Conservation (phyloP, 176 grass and related monocot species). For the Oryza rufipogon region DNA sequence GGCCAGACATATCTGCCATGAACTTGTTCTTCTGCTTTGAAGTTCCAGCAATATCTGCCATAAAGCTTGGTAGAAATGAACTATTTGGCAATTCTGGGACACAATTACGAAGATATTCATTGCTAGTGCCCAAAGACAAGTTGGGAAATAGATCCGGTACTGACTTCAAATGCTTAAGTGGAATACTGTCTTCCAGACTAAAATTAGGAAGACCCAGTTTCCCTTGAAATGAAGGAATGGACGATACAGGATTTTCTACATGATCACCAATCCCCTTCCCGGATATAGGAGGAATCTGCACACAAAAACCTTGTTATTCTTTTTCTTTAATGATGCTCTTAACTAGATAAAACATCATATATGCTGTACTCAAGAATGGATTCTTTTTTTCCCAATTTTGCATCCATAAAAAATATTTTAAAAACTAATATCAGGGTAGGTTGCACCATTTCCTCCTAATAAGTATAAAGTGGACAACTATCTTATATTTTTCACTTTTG, state of each 20-base stretch:
- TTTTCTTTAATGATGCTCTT: conserved; percentile 22
- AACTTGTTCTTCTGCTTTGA: conserved; percentile 65
- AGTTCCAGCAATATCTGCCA: conserved; percentile 54
- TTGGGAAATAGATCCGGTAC: conserved; percentile 73
- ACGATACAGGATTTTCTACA: conserved; percentile 57
- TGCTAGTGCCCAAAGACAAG: conserved; percentile 59
- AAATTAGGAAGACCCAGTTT: conserved; percentile 86
- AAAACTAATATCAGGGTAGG: background rate
- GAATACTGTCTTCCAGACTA: conserved; percentile 62
- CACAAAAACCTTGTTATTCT: conserved; percentile 40
- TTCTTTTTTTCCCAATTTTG: background rate
- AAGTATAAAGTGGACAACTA: conserved; percentile 33
- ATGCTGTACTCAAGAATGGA: conserved; percentile 29
- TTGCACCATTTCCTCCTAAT: conserved; percentile 16
- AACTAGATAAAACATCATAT: conserved; percentile 5
- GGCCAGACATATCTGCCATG: conserved; percentile 53
- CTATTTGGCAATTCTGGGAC: conserved; percentile 75
- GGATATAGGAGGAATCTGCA: conserved; percentile 72
- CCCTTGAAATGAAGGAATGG: conserved; percentile 81
- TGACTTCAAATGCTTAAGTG: conserved; percentile 61
- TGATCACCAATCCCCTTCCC: conserved; percentile 52
- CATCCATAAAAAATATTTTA: conserved; percentile 2
- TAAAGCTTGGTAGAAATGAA: conserved; percentile 79
- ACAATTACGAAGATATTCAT: conserved; percentile 55
- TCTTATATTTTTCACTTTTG: background rate